Evolutionary conservation across 768 basidiomycete genomes (phyloP).

Genomic region (Naematelia encephala): DNA sequence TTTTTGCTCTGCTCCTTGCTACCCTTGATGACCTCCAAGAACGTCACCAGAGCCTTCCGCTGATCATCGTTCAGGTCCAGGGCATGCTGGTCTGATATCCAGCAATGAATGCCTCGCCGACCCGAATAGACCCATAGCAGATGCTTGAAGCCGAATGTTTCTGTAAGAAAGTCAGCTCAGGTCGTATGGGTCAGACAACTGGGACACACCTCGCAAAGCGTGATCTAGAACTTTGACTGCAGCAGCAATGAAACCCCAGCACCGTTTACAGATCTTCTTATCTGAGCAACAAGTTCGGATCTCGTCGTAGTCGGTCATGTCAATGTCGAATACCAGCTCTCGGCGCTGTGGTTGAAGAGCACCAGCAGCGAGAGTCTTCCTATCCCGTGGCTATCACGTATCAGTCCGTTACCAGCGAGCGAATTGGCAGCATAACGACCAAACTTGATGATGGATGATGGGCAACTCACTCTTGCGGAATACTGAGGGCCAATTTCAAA

Average conservation of each 20-base stretch:
- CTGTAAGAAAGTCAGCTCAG: conserved; percentile 31
- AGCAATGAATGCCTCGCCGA: conserved; percentile 94
- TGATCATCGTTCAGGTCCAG: conserved; percentile 89
- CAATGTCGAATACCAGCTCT: conserved; percentile 98
- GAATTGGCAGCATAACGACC: too few species aligned
- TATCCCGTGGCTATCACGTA: conserved; percentile 71
- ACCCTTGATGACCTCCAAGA: conserved; percentile 76
- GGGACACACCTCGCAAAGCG: conserved; percentile 60
- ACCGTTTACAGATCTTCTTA: conserved; percentile 83
- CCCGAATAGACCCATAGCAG: conserved; percentile 98
- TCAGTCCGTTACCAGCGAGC: conserved; percentile 12
- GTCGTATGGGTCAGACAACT: not conserved
- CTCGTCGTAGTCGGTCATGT: conserved; percentile 98
- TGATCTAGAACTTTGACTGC: conserved; percentile 83
- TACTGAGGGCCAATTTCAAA: conserved; percentile 98
- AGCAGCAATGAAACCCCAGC: conserved; percentile 91
- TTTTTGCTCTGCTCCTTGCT: conserved; percentile 78
- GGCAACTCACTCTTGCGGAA: conserved; percentile 68
- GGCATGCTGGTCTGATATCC: conserved; percentile 88
- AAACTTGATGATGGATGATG: not conserved
- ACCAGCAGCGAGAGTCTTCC: conserved; percentile 69
- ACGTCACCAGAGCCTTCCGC: conserved; percentile 78
- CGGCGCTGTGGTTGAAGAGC: conserved; percentile 71
- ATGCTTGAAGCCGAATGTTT: conserved; percentile 86
- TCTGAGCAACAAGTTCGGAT: conserved; percentile 92